Evolutionary conservation across 805 yeast species (phyloP).

Genomic region (Peterozyma xylosa): DNA sequence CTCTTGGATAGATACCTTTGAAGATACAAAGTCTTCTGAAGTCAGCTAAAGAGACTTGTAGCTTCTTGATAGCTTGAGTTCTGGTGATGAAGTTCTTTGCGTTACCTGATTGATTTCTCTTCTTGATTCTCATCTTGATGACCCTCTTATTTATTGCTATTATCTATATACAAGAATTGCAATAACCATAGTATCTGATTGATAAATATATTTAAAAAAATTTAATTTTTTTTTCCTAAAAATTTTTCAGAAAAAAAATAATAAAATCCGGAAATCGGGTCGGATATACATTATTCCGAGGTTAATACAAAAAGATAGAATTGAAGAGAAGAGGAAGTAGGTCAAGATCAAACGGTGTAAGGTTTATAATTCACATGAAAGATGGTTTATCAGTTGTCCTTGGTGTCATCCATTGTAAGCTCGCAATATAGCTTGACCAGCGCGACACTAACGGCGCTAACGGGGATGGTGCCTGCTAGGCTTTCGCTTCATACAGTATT

Average conservation of each 20-base stretch:
- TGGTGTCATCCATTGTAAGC: constrained; percentile 37
- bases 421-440: constrained; percentile 32
- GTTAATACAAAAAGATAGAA: too few species aligned
- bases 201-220: not conserved
- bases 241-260: not conserved
- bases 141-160: not conserved
- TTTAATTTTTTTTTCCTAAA: not conserved
- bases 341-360: too few species aligned
- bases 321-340: too few species aligned
- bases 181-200: too few species aligned
- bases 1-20: constrained; percentile 97
- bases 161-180: too few species aligned
- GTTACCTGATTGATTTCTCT: constrained; percentile 79
- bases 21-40: constrained; percentile 95
- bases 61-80: constrained; percentile 86
- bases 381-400: constrained; percentile 50
- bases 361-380: not conserved
- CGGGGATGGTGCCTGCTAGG: constrained; percentile 39
- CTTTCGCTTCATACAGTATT: constrained; percentile 41
- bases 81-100: constrained; percentile 91
- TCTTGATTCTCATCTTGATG: constrained; percentile 53
- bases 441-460: constrained; percentile 42
- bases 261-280: too few species aligned
- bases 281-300: too few species aligned
- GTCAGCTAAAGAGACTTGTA: constrained; percentile 92